Conservation (phyloP, 148 eudicot species). For the Diospyros kaki region DNA sequence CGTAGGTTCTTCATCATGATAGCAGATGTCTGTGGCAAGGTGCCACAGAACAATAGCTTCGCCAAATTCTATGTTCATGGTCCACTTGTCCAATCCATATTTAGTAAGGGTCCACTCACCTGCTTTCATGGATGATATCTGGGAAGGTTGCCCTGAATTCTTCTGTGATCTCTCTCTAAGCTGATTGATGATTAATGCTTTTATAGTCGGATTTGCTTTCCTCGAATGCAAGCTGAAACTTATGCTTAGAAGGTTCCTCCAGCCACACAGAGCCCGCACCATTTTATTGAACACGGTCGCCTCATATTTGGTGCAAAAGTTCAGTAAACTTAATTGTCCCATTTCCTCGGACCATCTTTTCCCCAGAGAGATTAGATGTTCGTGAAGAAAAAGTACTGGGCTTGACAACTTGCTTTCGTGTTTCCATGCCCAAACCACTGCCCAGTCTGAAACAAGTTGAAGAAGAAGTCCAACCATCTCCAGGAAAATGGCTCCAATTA, state of each 20-base stretch:
- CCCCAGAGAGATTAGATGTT: not conserved
- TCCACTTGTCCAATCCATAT: not conserved
- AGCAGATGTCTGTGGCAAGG: conserved; percentile 3
- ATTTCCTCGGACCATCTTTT: conserved; percentile 3
- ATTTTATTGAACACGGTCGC: not conserved
- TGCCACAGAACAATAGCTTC: conserved; percentile 6
- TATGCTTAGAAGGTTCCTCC: not conserved
- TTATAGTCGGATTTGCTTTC: not conserved
- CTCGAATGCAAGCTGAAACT: not conserved
- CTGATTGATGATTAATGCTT: conserved; percentile 5
- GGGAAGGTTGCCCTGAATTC: not conserved
- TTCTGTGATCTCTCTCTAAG: not conserved
- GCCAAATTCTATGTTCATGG: not conserved
- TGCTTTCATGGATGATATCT: not conserved
- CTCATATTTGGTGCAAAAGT: not conserved
- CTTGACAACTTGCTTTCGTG: not conserved
- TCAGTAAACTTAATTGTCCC: conserved; percentile 1
- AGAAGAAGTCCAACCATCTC: not conserved
- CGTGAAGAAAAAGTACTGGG: not conserved
- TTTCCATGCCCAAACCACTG: conserved; percentile 4
- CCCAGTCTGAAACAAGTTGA: conserved; percentile 12
- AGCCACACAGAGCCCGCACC: not conserved
- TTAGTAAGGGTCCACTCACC: not conserved
- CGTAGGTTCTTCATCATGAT: not conserved
- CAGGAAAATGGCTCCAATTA: conserved; percentile 7